Evolutionary conservation across 176 grass and related monocot genomes (phyloP).

Genomic region (Panicum miliaceum): DNA sequence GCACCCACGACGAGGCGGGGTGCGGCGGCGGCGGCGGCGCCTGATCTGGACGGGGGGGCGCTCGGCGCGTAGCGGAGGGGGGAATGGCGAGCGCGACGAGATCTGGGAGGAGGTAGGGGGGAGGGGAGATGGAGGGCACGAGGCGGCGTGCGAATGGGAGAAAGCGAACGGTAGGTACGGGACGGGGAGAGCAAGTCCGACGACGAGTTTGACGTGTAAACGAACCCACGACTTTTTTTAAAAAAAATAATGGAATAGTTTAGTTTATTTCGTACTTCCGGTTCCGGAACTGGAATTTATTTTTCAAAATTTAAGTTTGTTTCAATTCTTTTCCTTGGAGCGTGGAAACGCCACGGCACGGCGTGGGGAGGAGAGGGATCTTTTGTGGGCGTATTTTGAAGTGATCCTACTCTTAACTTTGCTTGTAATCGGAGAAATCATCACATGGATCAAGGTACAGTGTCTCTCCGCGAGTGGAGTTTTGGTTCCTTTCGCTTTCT

Average conservation of each 20-base stretch:
- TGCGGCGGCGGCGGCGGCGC: neutral
- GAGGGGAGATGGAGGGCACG: neutral
- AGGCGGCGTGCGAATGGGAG: slow-evolving; percentile 45
- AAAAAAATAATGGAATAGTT: neutral
- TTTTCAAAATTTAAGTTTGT: too few relatives aligned
- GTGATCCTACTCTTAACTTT: neutral
- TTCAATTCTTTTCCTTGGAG: too few relatives aligned
- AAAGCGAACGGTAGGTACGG: slow-evolving; percentile 44
- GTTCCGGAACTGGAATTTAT: too few relatives aligned
- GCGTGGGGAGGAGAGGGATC: too few relatives aligned
- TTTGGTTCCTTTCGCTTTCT: neutral
- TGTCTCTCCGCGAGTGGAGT: neutral
- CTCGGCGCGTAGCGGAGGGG: neutral
- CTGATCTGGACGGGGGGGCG: neutral
- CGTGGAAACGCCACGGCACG: too few relatives aligned
- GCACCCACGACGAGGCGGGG: neutral
- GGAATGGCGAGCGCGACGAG: slow-evolving; percentile 37
- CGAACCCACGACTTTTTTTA: neutral
- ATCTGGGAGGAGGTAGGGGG: slow-evolving; percentile 22
- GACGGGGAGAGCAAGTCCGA: slow-evolving; percentile 1
- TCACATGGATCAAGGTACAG: neutral
- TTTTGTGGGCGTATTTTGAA: too few relatives aligned
- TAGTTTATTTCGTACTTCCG: too few relatives aligned
- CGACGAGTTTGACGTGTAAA: slow-evolving; percentile 53
- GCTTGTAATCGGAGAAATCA: neutral